Base-by-base conservation (phyloP, 345 rosid genomes). In the Citropsis articulata region DNA sequence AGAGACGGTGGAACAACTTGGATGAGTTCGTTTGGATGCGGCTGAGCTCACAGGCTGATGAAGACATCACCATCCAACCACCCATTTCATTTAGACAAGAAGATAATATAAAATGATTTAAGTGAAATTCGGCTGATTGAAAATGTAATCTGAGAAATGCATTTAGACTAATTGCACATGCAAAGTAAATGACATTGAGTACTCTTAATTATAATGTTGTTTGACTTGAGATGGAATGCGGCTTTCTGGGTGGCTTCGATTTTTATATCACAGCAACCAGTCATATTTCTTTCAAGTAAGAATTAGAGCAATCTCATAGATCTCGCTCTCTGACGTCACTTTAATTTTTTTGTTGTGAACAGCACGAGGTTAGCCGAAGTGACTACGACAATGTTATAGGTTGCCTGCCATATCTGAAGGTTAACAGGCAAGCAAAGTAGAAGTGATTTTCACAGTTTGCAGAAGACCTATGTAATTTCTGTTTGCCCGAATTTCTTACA, bases 351-450 rank as follows among this genome's bases (percentile, higher is more conserved):
- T 77, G 24, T 64, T 55, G 7, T 74, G 25, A 77, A 79, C 93
- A 93, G 99, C 78, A 69, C 6, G 80, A 72, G 2, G 98, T 95
- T 66, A 83, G 68, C 90, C 82, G 91, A 81, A 93, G 97, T 27
- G 99, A 95, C 88, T 95, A 95, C 27, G 89, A 95, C 87, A 95
- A 95, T 4, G 97, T 95, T 79, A 89, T 93, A 0, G 94, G 97
- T 0, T 92, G 92, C 57, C 61, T 95, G 75, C 98, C 98, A 0
- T 95, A 95, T 81, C 87, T 95, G 73, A 92, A 93, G 89, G 99
- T 95, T 77, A 90, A 95, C 50, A 87, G 98, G 79, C 73, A 88
- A 19, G 97, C 94, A 57, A 86, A 84, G 79, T 93, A 86, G 84
- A 35, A 33, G 67, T 57, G 69, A 55, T 71, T 33, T 30, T 35